Base-by-base conservation (phyloP, 345 rosid genomes). In the Diplotaxis tenuifolia region DNA sequence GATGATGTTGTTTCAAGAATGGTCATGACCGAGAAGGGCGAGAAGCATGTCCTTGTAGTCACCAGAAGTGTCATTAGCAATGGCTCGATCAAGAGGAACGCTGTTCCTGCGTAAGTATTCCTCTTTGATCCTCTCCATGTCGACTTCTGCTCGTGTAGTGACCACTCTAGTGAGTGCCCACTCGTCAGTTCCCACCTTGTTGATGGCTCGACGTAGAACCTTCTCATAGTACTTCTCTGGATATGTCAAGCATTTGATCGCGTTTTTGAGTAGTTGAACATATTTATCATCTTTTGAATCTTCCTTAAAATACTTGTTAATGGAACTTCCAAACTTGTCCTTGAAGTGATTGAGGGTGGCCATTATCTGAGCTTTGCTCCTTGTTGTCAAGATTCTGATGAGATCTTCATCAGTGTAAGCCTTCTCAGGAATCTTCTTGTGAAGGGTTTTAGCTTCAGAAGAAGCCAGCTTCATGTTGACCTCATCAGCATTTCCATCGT, bases 191-290 rank as follows among this genome's bases (percentile, higher is more conserved):
- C 98, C 97, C 58, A 81, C 2, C 82, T 75, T 87, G 74, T 86
- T 88, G 84, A 91, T 93, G 70, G 90, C 87, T 81, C 47, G 78
- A 12, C 94, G 85, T 54, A 93, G 75, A 56, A 87, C 75, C 82
- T 93, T 91, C 84, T 84, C 97, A 21, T 89, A 91, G 82, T 93
- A 82, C 80, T 89, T 93, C 84, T 89, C 97, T 2, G 98, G 94
- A 62, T n/a, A 53, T 45, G 96, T 91, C 89, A 91, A 68, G 81
- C 96, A 91, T 77, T 86, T 93, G 65, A 89, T 84, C 21, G 82
- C 71, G 14, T 94, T 85, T 84, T 90, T 88, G 64, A 89, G 86
- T 53, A 93, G 40, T 52, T 86, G 81, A 56, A 93, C 89, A 77
- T 79, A 93, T 18, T 89, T 91, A 31, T 89, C 84, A 31, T 89